phyloP scores from a whole-genome alignment of 495 filamentous ascomycete species.

The Aspergillus indologenus region DNA sequence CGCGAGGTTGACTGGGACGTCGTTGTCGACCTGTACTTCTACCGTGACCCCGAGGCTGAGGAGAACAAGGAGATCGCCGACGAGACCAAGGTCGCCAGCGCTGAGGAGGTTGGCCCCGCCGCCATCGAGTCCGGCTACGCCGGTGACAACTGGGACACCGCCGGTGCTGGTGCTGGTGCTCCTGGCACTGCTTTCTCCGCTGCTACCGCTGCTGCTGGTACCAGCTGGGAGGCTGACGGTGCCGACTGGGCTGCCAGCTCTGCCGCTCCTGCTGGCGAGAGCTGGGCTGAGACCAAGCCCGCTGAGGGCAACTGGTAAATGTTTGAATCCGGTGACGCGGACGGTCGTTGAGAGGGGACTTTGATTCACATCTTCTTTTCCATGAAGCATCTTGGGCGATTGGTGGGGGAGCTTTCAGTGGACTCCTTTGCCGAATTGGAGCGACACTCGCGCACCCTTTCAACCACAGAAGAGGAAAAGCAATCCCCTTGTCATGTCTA shows the following conservation, averaged over 20 bases:
- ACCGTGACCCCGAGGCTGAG: slow-evolving; percentile 98
- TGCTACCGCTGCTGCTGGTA: slow-evolving; percentile 56
- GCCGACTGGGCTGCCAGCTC: slow-evolving; percentile 68
- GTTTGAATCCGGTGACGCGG: slow-evolving; percentile 26
- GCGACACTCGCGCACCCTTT: background rate
- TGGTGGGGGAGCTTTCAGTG: background rate
- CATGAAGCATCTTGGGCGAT: slow-evolving; percentile 26
- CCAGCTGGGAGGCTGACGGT: slow-evolving; percentile 78
- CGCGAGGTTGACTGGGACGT: slow-evolving; percentile 96
- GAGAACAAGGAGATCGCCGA: slow-evolving; percentile 86
- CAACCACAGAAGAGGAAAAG: slow-evolving; percentile 12
- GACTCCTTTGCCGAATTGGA: slow-evolving; percentile 3
- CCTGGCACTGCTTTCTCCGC: slow-evolving; percentile 60
- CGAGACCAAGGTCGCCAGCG: slow-evolving; percentile 64
- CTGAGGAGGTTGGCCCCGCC: slow-evolving; percentile 78
- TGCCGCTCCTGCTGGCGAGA: slow-evolving; percentile 56
- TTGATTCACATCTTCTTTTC: slow-evolving; percentile 23
- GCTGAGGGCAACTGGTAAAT: slow-evolving; percentile 66
- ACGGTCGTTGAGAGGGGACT: slow-evolving; percentile 34
- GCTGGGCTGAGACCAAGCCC: slow-evolving; percentile 62
- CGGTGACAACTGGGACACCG: slow-evolving; percentile 54
- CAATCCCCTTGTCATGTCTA: slow-evolving; percentile 46
- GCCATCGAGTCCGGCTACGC: slow-evolving; percentile 79
- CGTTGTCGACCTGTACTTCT: slow-evolving; percentile 99
- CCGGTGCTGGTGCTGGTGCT: slow-evolving; percentile 58